These are phyloP conservation scores for Claviceps pusilla DNA, from an alignment of 2,329 filamentous ascomycete genomes.

Conservation along the genomic window DNA sequence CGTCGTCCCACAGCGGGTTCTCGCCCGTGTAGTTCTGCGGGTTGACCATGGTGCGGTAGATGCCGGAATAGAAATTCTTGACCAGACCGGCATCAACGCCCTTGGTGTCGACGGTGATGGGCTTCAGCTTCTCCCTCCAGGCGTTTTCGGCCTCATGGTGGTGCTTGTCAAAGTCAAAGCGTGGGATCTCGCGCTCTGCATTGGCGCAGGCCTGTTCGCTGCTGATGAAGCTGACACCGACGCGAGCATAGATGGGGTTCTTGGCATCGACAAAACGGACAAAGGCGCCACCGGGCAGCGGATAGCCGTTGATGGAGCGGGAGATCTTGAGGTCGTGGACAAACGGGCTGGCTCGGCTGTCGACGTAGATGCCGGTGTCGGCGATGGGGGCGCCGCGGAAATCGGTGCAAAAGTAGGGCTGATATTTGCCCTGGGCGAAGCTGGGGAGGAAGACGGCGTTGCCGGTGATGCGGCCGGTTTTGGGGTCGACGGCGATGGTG, in stretches of 20 bases:
- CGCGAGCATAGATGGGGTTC: slow-evolving; percentile 44
- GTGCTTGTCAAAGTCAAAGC: slow-evolving; percentile 46
- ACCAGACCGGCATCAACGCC: slow-evolving; percentile 39
- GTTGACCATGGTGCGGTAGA: slow-evolving; percentile 58
- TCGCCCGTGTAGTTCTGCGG: slow-evolving; percentile 63
- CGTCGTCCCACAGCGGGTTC: slow-evolving; percentile 50
- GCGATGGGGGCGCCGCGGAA: slow-evolving; percentile 43
- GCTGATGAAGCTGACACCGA: slow-evolving; percentile 57
- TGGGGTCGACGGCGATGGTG: slow-evolving; percentile 36
- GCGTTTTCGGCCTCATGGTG: slow-evolving; percentile 35
- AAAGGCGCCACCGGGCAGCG: slow-evolving; percentile 47
- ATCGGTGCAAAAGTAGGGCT: slow-evolving; percentile 51
- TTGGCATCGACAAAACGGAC: slow-evolving; percentile 39
- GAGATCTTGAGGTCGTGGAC: slow-evolving; percentile 33
- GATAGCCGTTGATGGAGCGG: slow-evolving; percentile 35
- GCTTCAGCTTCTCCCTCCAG: slow-evolving; percentile 48
- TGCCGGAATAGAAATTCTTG: slow-evolving; percentile 54
- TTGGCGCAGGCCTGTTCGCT: slow-evolving; percentile 50
- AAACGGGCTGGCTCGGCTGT: slow-evolving; percentile 36
- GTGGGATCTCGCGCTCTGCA: slow-evolving; percentile 53
- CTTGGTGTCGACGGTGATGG: slow-evolving; percentile 37
- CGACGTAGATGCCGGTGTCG: slow-evolving; percentile 46
- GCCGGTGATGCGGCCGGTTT: slow-evolving; percentile 48
- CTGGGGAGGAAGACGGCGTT: slow-evolving; percentile 47
- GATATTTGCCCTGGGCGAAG: slow-evolving; percentile 48